These are phyloP conservation scores for Ceratorhiza oryzae-sativae DNA, from an alignment of 1,284 basidiomycete genomes.

Conservation along the genomic window DNA sequence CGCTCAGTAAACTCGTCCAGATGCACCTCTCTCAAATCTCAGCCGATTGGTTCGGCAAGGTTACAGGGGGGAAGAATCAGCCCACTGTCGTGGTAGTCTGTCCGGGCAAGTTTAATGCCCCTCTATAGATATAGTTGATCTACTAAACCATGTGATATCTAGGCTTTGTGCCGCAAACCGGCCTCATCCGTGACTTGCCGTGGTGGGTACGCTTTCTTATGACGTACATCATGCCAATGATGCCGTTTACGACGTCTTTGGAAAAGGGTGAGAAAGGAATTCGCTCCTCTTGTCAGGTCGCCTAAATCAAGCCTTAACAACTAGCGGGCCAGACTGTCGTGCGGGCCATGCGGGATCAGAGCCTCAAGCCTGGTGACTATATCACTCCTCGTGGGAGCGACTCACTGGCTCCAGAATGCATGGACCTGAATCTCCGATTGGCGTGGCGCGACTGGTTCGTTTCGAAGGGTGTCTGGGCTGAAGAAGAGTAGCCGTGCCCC, in stretches of 20 bases:
- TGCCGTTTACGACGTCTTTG: slow-evolving; percentile 41
- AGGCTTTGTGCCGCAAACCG: slow-evolving; percentile 43
- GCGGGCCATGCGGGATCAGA: slow-evolving; percentile 26
- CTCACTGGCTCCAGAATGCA: slow-evolving; percentile 37
- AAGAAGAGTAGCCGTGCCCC: slow-evolving; percentile 1
- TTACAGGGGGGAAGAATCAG: background rate
- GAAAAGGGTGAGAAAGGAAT: slow-evolving; percentile 29
- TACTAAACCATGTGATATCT: background rate
- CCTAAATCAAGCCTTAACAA: background rate
- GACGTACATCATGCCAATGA: slow-evolving; percentile 34
- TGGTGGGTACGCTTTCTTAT: slow-evolving; percentile 9
- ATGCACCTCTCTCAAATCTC: slow-evolving; percentile 39
- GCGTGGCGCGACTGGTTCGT: slow-evolving; percentile 39
- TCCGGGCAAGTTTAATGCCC: slow-evolving; percentile 37
- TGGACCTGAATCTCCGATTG: slow-evolving; percentile 32
- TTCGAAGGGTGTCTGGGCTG: slow-evolving; percentile 34
- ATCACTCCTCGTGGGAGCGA: slow-evolving; percentile 34
- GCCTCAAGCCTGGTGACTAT: slow-evolving; percentile 39
- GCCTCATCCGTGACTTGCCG: slow-evolving; percentile 39
- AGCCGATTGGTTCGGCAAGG: slow-evolving; percentile 30
- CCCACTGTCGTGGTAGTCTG: slow-evolving; percentile 38
- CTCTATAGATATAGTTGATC: background rate
- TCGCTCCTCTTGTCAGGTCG: background rate
- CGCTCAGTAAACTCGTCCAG: slow-evolving; percentile 42
- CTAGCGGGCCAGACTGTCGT: slow-evolving; percentile 18